These are phyloP conservation scores for Choiromyces venosus DNA, from an alignment of 495 filamentous ascomycete genomes.

Conservation along the genomic window DNA sequence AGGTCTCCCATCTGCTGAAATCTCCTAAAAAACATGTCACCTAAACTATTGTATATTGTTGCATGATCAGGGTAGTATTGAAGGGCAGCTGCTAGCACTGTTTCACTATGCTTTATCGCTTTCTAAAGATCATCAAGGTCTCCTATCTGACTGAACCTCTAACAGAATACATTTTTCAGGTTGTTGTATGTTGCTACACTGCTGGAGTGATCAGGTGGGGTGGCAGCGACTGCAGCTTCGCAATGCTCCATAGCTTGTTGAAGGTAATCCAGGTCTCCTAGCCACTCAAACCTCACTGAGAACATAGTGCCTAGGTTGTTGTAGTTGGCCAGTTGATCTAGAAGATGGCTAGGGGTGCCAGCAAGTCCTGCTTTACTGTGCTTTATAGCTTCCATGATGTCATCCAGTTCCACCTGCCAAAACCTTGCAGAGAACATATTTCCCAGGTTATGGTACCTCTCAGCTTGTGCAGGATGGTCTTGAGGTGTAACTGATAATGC, in stretches of 20 bases:
- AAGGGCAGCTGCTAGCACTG: neutral
- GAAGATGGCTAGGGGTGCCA: neutral
- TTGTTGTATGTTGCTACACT: neutral
- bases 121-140: neutral
- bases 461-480: neutral
- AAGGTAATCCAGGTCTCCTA: neutral
- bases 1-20: too few species aligned
- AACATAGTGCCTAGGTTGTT: neutral
- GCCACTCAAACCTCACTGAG: neutral
- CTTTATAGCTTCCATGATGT: neutral
- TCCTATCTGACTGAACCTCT: neutral
- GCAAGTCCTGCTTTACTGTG: neutral
- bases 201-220: neutral
- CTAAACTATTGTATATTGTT: neutral
- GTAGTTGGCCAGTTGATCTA: neutral
- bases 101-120: neutral
- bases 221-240: neutral
- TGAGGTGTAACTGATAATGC: slow-evolving; percentile 7
- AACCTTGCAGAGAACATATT: slow-evolving; percentile 2
- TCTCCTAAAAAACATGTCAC: neutral
- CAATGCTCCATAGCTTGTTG: neutral
- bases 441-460: slow-evolving; percentile 1
- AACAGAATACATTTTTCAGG: neutral
- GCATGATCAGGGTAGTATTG: neutral
- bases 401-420: neutral